Evolutionary conservation across 1,284 basidiomycete genomes (phyloP).

Genomic region (Tilletia horrida): DNA sequence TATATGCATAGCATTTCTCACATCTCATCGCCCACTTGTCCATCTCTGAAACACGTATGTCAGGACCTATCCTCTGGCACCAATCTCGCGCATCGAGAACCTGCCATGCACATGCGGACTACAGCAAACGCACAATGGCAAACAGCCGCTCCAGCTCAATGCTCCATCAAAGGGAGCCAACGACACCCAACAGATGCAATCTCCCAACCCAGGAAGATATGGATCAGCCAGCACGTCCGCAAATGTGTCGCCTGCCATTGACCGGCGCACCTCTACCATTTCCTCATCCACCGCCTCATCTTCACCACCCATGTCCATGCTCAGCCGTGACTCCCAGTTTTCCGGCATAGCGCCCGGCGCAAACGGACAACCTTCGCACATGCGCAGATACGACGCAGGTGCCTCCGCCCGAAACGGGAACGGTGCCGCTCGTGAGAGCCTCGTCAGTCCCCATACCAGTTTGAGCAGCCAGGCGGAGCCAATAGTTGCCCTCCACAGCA

Average conservation of each 20-base stretch:
- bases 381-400: no score
- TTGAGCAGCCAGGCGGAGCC: constrained; percentile 11
- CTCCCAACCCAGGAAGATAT: no score
- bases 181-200: no score
- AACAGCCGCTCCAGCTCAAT: neutral
- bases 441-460: constrained; percentile 7
- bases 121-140: neutral
- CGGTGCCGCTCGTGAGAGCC: neutral
- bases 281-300: constrained; percentile 13
- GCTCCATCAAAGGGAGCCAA: neutral
- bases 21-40: neutral
- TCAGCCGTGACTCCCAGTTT: constrained; percentile 13
- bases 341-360: neutral
- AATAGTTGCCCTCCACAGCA: no score
- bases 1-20: neutral
- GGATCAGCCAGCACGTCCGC: no score
- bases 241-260: neutral
- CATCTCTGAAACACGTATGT: neutral
- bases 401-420: neutral
- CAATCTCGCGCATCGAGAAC: constrained; percentile 50
- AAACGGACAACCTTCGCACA: no score
- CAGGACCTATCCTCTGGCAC: constrained; percentile 43
- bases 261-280: neutral
- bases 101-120: neutral
- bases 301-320: constrained; percentile 6